Evolutionary conservation across 2,329 filamentous ascomycete species (phyloP).

Genomic region (Neodidymelliopsis sp.): DNA sequence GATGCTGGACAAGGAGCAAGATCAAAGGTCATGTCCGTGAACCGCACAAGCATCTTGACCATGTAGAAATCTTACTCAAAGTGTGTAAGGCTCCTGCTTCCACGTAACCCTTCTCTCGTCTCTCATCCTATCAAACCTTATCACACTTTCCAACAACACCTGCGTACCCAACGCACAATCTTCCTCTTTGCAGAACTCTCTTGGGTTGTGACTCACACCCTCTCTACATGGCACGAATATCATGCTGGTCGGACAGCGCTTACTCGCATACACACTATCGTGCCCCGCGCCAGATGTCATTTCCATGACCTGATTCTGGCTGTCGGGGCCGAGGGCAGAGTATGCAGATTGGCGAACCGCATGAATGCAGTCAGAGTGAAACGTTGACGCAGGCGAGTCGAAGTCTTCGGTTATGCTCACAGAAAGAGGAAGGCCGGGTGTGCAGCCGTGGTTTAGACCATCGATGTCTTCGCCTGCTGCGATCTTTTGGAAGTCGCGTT

Average conservation of each 20-base stretch:
- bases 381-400: conserved; percentile 63
- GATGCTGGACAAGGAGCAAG: too few relatives aligned
- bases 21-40: too few relatives aligned
- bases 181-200: conserved; percentile 55
- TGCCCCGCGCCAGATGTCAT: conserved; percentile 72
- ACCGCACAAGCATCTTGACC: too few relatives aligned
- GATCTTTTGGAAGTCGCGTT: conserved; percentile 65
- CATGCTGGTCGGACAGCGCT: conserved; percentile 57
- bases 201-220: conserved; percentile 58
- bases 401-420: conserved; percentile 69
- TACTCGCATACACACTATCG: conserved; percentile 59
- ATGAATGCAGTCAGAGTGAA: conserved; percentile 71
- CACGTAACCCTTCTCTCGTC: conserved; percentile 44
- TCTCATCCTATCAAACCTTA: conserved; percentile 58
- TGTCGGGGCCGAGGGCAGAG: conserved; percentile 61
- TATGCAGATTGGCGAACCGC: conserved; percentile 69
- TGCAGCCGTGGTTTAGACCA: conserved; percentile 54
- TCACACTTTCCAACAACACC: conserved; percentile 59
- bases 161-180: conserved; percentile 58
- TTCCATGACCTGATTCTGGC: conserved; percentile 61
- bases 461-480: conserved; percentile 64
- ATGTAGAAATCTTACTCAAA: not conserved
- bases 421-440: conserved; percentile 58
- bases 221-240: conserved; percentile 58
- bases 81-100: conserved; percentile 42